These are phyloP conservation scores for Amniculicola lignicola DNA, from an alignment of 495 filamentous ascomycete species.

Conservation along the genomic window DNA sequence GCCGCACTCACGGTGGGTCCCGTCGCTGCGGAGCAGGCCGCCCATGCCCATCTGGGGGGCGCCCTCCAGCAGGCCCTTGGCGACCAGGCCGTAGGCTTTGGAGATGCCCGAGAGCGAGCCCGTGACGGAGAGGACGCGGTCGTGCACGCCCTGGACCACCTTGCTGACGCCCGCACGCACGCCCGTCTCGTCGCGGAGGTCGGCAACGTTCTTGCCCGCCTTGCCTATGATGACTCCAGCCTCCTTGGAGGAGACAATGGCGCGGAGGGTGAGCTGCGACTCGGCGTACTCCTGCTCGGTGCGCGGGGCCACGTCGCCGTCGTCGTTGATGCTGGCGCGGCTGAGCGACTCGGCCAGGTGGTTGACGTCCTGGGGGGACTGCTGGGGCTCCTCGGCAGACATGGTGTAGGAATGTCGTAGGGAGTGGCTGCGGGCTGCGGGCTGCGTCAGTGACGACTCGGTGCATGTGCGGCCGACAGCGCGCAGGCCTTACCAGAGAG, in stretches of 20 bases:
- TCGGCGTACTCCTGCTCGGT: conserved; percentile 96
- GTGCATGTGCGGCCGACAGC: background rate
- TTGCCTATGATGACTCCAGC: conserved; percentile 98
- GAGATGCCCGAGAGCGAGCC: conserved; percentile 81
- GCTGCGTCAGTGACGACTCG: conserved; percentile 20
- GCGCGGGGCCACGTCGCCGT: conserved; percentile 37
- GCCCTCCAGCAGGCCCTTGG: conserved; percentile 84
- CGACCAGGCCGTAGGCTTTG: conserved; percentile 88
- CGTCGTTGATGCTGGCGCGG: conserved; percentile 33
- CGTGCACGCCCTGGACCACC: conserved; percentile 94
- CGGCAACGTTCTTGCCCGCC: conserved; percentile 95
- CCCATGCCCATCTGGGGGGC: conserved; percentile 95
- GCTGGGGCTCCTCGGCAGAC: conserved; percentile 40
- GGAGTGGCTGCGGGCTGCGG: conserved; percentile 11
- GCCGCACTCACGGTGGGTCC: conserved; percentile 81
- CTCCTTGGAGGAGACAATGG: conserved; percentile 97
- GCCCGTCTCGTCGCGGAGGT: conserved; percentile 93
- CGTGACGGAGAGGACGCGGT: conserved; percentile 92
- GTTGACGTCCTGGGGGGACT: conserved; percentile 31
- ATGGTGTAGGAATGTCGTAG: conserved; percentile 36
- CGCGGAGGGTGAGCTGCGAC: conserved; percentile 85
- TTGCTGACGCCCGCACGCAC: conserved; percentile 98
- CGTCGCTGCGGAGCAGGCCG: conserved; percentile 74
- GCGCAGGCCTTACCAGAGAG: conserved; percentile 16
- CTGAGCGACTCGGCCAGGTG: conserved; percentile 36